A percentile compares a stretch with the other conserved stretches of the same genome.
These are phyloP conservation scores for Phytophthora boehmeriae DNA, from an alignment of 352 stramenopile genomes.

Conservation along the genomic window DNA sequence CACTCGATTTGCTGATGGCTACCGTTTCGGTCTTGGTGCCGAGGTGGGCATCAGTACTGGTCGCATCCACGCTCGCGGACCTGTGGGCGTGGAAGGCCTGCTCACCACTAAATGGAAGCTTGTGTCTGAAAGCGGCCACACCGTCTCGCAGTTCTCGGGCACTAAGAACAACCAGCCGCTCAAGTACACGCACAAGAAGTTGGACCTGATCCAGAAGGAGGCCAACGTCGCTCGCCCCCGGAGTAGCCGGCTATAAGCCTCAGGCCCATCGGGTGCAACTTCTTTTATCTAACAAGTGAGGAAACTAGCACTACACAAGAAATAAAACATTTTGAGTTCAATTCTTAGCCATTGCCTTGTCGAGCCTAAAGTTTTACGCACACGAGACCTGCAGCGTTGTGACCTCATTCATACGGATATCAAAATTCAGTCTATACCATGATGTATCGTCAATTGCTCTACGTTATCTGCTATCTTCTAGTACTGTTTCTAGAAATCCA, in stretches of 20 bases:
- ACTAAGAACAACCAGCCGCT: slow-evolving; percentile 45
- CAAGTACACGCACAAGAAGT: slow-evolving; percentile 82
- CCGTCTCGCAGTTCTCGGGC: slow-evolving; percentile 68
- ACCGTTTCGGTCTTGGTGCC: slow-evolving; percentile 97
- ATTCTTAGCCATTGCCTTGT: no score
- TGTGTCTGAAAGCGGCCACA: slow-evolving; percentile 83
- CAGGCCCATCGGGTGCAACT: not conserved
- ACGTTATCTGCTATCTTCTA: slow-evolving; percentile 6
- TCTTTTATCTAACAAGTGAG: not conserved
- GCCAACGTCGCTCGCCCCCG: slow-evolving; percentile 58
- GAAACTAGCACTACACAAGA: not conserved
- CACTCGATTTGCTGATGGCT: slow-evolving; percentile 96
- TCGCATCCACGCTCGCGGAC: slow-evolving; percentile 96
- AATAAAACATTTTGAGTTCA: not conserved
- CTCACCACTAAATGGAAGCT: slow-evolving; percentile 99
- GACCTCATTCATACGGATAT: no score
- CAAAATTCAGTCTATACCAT: no score
- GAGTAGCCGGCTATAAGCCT: slow-evolving; percentile 73
- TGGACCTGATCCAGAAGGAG: slow-evolving; percentile 72
- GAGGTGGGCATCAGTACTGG: slow-evolving; percentile 98
- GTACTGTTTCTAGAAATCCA: slow-evolving; percentile 38
- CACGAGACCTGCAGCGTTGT: no score
- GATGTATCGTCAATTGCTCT: not conserved
- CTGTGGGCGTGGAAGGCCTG: slow-evolving; percentile 96
- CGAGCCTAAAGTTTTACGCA: no score